phyloP scores from a whole-genome alignment of 1,139 yeast species.

The Geotrichum carabidarum region DNA sequence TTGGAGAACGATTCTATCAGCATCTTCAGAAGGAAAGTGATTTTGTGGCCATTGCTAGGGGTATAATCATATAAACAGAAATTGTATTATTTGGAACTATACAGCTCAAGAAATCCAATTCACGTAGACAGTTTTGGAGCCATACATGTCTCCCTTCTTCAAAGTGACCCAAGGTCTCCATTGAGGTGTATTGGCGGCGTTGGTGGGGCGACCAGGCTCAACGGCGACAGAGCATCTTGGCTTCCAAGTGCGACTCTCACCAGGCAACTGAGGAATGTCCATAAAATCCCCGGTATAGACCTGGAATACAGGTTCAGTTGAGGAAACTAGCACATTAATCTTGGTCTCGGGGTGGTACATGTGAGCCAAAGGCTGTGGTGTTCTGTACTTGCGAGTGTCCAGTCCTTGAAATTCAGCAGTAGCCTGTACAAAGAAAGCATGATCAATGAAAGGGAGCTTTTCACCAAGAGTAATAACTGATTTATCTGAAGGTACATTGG shows the following conservation, averaged over 20 bases:
- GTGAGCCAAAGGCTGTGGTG: conserved; percentile 42
- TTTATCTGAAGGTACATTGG: conserved; percentile 30
- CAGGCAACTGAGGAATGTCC: conserved; percentile 37
- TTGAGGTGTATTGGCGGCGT: conserved; percentile 48
- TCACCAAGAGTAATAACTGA: conserved; percentile 31
- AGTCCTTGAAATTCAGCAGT: conserved; percentile 30
- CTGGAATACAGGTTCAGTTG: conserved; percentile 69
- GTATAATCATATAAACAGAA: conserved; percentile 57
- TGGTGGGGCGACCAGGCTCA: conserved; percentile 58
- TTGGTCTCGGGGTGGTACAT: conserved; percentile 48
- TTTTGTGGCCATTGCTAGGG: conserved; percentile 54
- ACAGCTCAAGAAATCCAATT: conserved; percentile 25
- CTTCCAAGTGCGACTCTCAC: conserved; percentile 36
- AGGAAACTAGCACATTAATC: conserved; percentile 42
- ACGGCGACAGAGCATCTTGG: conserved; percentile 57
- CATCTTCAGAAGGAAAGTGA: conserved; percentile 50
- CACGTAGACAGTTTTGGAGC: conserved; percentile 45
- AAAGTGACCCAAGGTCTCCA: conserved; percentile 53
- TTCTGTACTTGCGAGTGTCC: conserved; percentile 42
- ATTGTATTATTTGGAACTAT: background rate
- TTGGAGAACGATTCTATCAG: conserved; percentile 57
- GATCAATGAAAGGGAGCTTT: conserved; percentile 45
- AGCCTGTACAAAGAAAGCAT: conserved; percentile 48
- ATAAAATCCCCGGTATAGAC: conserved; percentile 59
- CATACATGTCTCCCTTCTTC: conserved; percentile 51